Conservation (phyloP, 345 rosid genomes). For the Salix exigua region DNA sequence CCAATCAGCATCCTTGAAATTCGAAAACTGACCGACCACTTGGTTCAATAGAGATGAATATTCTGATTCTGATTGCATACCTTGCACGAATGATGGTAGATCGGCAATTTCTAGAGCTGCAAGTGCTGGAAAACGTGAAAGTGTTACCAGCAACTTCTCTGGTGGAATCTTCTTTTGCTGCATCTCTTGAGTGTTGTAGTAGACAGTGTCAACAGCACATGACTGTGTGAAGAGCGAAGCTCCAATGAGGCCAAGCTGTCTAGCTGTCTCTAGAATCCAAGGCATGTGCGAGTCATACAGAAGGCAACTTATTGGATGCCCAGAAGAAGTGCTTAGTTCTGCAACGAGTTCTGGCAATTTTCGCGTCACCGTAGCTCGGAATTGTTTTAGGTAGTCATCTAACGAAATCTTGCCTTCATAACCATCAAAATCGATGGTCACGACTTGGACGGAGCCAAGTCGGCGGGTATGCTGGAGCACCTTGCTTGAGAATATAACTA, state of each 20-base stretch:
- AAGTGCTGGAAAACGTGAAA: not conserved
- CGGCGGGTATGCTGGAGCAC: not conserved
- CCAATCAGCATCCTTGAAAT: constrained; percentile 1
- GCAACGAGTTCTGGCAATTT: not conserved
- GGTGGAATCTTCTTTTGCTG: not conserved
- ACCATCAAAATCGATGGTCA: not conserved
- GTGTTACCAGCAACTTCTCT: not conserved
- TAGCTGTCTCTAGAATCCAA: constrained; percentile 1
- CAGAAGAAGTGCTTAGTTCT: not conserved
- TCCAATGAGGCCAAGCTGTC: not conserved
- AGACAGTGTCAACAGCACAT: not conserved
- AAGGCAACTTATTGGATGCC: not conserved
- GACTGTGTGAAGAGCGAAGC: constrained; percentile 3
- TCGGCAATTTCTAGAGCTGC: not conserved
- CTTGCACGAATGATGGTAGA: not conserved
- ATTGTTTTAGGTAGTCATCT: not conserved
- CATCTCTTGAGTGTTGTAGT: not conserved
- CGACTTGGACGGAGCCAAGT: not conserved
- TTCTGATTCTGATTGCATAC: not conserved
- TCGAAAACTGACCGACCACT: not conserved
- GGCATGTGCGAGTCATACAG: not conserved
- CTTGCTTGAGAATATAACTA: not conserved
- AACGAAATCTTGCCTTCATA: not conserved
- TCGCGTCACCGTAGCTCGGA: not conserved
- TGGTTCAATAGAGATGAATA: not conserved